Conservation (phyloP, 2,329 filamentous ascomycete genomes). For the Thermothelomyces thermophilus region DNA sequence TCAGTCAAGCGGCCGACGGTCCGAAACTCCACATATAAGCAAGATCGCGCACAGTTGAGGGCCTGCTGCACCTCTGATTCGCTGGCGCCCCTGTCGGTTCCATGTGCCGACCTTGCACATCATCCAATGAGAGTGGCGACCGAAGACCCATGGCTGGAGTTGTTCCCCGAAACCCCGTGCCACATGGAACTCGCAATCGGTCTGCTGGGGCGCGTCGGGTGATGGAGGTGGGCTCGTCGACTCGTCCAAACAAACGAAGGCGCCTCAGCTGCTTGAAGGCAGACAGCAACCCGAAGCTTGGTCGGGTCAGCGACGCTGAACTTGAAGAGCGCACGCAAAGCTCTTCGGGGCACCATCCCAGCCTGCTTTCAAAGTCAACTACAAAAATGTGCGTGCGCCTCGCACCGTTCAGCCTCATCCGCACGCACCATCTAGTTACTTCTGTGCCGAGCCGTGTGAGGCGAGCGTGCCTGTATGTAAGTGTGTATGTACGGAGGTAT, state of each 20-base stretch:
- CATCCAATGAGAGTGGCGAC: conserved; percentile 4
- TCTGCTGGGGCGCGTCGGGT: too few relatives aligned
- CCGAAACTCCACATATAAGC: conserved; percentile 29
- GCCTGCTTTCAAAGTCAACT: too few relatives aligned
- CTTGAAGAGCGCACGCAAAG: too few relatives aligned
- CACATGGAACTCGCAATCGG: conserved; percentile 6
- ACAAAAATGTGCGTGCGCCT: too few relatives aligned
- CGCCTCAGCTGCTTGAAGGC: background rate
- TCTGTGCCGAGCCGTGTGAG: conserved; percentile 7
- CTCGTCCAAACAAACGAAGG: too few relatives aligned
- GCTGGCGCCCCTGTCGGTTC: conserved; percentile 3
- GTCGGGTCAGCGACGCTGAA: too few relatives aligned
- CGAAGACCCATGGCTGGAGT: conserved; percentile 18
- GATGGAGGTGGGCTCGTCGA: too few relatives aligned
- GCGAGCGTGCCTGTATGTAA: too few relatives aligned
- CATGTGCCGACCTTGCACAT: conserved; percentile 4
- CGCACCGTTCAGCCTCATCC: background rate
- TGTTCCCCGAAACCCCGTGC: conserved; percentile 23
- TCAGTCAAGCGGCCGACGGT: conserved; percentile 25
- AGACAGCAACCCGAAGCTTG: background rate
- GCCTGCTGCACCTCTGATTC: conserved; percentile 18
- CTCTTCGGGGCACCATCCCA: too few relatives aligned
- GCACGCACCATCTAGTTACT: conserved; percentile 11
- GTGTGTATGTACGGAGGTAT: too few relatives aligned
- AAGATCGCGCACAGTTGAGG: conserved; percentile 23